phyloP scores from a whole-genome alignment of 176 grass and related monocot species.

The Triticum urartu region DNA sequence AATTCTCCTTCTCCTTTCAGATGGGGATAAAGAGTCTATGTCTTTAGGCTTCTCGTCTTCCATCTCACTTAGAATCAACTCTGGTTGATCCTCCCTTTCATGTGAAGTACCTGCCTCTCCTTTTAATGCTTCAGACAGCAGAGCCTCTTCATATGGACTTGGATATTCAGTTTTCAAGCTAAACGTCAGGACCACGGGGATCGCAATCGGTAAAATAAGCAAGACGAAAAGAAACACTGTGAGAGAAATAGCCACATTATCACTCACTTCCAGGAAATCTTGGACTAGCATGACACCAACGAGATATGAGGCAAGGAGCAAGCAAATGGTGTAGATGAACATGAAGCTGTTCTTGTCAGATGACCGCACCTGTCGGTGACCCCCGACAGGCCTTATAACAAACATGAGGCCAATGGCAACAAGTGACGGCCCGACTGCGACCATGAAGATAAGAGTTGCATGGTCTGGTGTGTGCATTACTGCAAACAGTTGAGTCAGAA shows the following conservation, averaged over 20 bases:
- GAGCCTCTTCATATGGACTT: constrained; percentile 53
- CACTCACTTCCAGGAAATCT: constrained; percentile 59
- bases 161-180: constrained; percentile 52
- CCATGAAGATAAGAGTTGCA: constrained; percentile 73
- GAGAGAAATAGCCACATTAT: constrained; percentile 36
- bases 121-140: constrained; percentile 45
- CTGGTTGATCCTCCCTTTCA: constrained; percentile 48
- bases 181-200: constrained; percentile 70
- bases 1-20: constrained; percentile 67
- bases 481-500: constrained; percentile 75
- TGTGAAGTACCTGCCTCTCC: constrained; percentile 57
- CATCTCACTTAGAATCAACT: constrained; percentile 73
- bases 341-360: constrained; percentile 81
- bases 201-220: constrained; percentile 48
- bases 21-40: constrained; percentile 55
- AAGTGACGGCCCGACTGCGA: constrained; percentile 73
- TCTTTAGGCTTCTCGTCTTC: constrained; percentile 76
- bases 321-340: constrained; percentile 77
- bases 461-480: constrained; percentile 76
- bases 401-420: constrained; percentile 83
- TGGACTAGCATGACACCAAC: constrained; percentile 86
- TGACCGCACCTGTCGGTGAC: constrained; percentile 68
- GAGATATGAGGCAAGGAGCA: constrained; percentile 86
- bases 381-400: constrained; percentile 79
- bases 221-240: constrained; percentile 68